These are phyloP conservation scores for Kwoniella botswanensis DNA, from an alignment of 768 basidiomycete genomes.

Conservation along the genomic window DNA sequence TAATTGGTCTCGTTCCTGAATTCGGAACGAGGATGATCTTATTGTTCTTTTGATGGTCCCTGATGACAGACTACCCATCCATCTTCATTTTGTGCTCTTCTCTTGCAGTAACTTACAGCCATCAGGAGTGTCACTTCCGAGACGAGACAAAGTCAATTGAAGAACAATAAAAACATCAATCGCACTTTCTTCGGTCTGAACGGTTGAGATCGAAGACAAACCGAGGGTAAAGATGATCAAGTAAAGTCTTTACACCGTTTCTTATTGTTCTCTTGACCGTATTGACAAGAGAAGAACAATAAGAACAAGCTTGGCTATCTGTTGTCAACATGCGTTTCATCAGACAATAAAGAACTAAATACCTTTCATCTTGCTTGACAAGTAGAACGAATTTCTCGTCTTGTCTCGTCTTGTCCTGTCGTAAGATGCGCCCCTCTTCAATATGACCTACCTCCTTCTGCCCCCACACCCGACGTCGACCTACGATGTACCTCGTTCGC, in stretches of 20 bases:
- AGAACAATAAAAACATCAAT: too few species aligned
- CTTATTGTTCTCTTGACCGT: too few species aligned
- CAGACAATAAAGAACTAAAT: not conserved
- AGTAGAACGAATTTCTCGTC: not conserved
- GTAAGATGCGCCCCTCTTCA: not conserved
- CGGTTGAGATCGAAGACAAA: too few species aligned
- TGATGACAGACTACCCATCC: not conserved
- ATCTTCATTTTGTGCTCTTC: too few species aligned
- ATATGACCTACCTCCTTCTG: not conserved
- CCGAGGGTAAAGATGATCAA: too few species aligned
- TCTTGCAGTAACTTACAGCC: too few species aligned
- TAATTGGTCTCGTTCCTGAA: not conserved
- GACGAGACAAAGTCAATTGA: too few species aligned
- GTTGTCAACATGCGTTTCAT: not conserved
- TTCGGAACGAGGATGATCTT: not conserved
- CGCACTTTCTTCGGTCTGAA: too few species aligned
- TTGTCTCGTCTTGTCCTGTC: not conserved
- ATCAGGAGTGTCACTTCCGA: too few species aligned
- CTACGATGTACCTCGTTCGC: conserved; percentile 18
- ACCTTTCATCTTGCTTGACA: not conserved
- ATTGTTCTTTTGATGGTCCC: not conserved
- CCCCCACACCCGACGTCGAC: not conserved
- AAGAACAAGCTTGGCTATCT: too few species aligned
- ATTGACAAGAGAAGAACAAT: too few species aligned
- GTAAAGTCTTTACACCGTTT: too few species aligned